A percentile compares a stretch with the other conserved stretches of the same genome.
Evolutionary conservation across 1,284 basidiomycete species (phyloP).

Genomic region (Calocybe gambosa): DNA sequence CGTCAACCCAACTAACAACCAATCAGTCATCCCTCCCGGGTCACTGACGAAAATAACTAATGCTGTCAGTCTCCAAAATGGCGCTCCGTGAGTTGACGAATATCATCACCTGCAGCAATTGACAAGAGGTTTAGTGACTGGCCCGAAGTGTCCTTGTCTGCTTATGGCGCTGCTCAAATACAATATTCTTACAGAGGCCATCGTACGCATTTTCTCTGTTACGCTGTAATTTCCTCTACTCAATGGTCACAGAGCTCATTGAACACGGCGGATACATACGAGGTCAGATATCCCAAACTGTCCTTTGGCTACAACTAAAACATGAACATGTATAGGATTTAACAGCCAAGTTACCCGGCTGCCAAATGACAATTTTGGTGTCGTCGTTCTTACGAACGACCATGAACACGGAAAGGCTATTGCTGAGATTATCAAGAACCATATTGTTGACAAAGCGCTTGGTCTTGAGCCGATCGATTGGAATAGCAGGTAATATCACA

Average conservation of each 20-base stretch:
- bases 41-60: slow-evolving; percentile 25
- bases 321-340: slow-evolving; percentile 15
- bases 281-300: slow-evolving; percentile 8
- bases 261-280: slow-evolving; percentile 17
- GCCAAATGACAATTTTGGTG: slow-evolving; percentile 19
- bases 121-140: slow-evolving; percentile 5
- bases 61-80: slow-evolving; percentile 10
- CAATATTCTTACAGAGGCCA: slow-evolving; percentile 20
- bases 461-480: slow-evolving; percentile 20
- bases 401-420: slow-evolving; percentile 18
- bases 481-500: slow-evolving; percentile 11
- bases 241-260: slow-evolving; percentile 11
- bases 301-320: background rate
- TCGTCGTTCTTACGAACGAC: slow-evolving; percentile 21
- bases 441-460: slow-evolving; percentile 19
- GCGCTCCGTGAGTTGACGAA: slow-evolving; percentile 2
- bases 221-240: background rate
- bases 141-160: slow-evolving; percentile 18
- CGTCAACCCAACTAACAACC: slow-evolving; percentile 25
- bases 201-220: slow-evolving; percentile 11
- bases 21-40: slow-evolving; percentile 24
- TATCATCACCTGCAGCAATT: background rate
- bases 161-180: slow-evolving; percentile 21
- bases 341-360: slow-evolving; percentile 17
- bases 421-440: slow-evolving; percentile 19